Base-by-base conservation (phyloP, 1,284 basidiomycete species). In the Sparassis latifolia region DNA sequence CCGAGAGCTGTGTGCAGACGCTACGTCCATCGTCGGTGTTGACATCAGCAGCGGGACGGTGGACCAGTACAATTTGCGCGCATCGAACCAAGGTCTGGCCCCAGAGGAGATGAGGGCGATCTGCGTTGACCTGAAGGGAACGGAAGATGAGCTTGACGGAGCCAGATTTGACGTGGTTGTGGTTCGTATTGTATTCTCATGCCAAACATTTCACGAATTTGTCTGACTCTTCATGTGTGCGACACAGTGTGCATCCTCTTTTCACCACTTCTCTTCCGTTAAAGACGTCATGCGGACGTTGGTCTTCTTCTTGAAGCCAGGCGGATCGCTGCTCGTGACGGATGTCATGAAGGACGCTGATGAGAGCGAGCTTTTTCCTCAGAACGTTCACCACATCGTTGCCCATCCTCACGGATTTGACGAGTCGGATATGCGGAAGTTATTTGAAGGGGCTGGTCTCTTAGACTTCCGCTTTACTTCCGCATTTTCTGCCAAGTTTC, bases 11-110 rank as follows among this genome's bases (percentile, higher is more conserved):
- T 77, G 75, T 0, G 71, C 78, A 9, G 63, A 80, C 53, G 72
- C 74, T 42, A 81, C 78, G 59, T 71, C 69, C 28, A 73, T 89
- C 55, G 65, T 86, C 30, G 87, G 86, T 3, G 77, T 84, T 33
- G 86, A 89, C 60, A 84, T 87, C 62, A 84, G 80, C 62, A 75
- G 79, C 54, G 73, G 62, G 3, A 77, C 81, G 68, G 61, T 89
- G n/a, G 77, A 85, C 49, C 66, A 68, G 28, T 89, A 79, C 67
- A 86, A 88, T 62, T 61, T 66, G 37, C 69, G 72, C 20, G 78
- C 78, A 1, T 55, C 58, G 31, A 75, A 81, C 52, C 80, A 85
- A 47, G 84, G 82, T 0, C 75, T 86, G 31, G 54, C 70, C 0
- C 66, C 69, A 0, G 77, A 81, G 41, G 78, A 83, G 54, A 84